These are phyloP conservation scores for Exidia glandulosa DNA, from an alignment of 768 basidiomycete genomes.

Conservation along the genomic window DNA sequence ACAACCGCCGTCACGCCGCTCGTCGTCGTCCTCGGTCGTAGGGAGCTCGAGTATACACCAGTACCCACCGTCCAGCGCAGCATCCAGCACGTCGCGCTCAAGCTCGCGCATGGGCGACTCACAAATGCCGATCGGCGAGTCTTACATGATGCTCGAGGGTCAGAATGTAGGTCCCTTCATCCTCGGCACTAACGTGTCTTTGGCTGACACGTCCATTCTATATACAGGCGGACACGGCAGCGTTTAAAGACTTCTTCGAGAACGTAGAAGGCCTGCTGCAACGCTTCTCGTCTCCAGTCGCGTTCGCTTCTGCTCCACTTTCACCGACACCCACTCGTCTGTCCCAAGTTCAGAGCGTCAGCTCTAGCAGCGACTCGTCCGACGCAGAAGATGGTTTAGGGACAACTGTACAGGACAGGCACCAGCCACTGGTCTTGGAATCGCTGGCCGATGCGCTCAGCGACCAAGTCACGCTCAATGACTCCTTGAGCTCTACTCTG, in stretches of 20 bases:
- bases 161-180: constrained; percentile 45
- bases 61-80: constrained; percentile 7
- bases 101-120: constrained; percentile 37
- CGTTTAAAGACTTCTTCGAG: constrained; percentile 84
- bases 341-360: background rate
- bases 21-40: background rate
- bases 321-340: background rate
- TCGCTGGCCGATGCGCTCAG: background rate
- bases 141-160: constrained; percentile 71
- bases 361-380: background rate
- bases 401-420: background rate
- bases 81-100: constrained; percentile 18
- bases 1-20: constrained; percentile 11
- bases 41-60: background rate
- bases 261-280: constrained; percentile 81
- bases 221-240: constrained; percentile 62
- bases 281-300: constrained; percentile 71
- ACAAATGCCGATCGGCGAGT: constrained; percentile 65
- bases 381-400: background rate
- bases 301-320: constrained; percentile 76
- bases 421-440: background rate
- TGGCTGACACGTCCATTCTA: too few relatives aligned
- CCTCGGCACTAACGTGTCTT: background rate
- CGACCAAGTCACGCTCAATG: background rate
- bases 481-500: background rate